Conservation (phyloP, 208 protist species). For the Leishmania turanica region DNA sequence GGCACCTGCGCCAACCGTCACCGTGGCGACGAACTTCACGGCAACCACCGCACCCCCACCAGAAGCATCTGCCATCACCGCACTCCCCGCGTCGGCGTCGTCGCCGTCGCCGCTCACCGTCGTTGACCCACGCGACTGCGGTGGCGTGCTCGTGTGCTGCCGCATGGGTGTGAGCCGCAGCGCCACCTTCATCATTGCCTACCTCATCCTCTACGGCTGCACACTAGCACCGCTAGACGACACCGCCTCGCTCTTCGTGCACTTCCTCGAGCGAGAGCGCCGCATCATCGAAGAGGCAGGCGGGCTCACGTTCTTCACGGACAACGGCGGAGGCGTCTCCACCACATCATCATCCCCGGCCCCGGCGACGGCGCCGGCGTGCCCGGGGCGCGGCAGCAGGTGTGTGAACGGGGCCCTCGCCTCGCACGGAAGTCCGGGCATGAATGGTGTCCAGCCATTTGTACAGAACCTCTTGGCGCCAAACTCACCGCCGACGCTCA, state of each 20-base stretch:
- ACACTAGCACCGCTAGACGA: conserved; percentile 30
- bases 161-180: conserved; percentile 84
- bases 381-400: neutral
- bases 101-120: neutral
- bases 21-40: neutral
- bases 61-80: neutral
- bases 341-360: neutral
- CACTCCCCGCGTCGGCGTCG: neutral
- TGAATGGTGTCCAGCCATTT: neutral
- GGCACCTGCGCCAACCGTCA: neutral
- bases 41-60: neutral
- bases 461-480: neutral
- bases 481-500: neutral
- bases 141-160: conserved; percentile 83
- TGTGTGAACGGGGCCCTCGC: neutral
- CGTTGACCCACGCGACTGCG: conserved; percentile 42
- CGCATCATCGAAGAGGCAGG: conserved; percentile 22
- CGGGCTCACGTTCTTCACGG: conserved; percentile 4
- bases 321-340: neutral
- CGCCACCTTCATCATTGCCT: conserved; percentile 75
- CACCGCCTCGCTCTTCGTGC: conserved; percentile 22
- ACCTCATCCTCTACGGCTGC: conserved; percentile 80
- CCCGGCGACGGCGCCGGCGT: neutral
- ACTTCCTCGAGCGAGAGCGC: conserved; percentile 26
- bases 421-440: neutral